Evolutionary conservation across 2,329 filamentous ascomycete species (phyloP).

Genomic region (Gremmenia infestans): DNA sequence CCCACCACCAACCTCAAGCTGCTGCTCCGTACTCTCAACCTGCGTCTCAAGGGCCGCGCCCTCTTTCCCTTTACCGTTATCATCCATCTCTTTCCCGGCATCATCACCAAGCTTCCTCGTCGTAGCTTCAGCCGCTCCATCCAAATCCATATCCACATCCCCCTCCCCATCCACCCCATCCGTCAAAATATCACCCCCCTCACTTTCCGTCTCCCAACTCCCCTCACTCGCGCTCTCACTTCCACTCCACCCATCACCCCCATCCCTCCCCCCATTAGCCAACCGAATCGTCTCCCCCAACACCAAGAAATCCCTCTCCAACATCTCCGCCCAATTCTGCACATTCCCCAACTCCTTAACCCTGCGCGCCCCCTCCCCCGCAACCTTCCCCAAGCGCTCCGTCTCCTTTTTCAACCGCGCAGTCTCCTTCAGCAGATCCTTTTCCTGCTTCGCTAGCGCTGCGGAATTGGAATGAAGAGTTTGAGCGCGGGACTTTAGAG

Average conservation of each 20-base stretch:
- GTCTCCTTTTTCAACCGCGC: constrained; percentile 57
- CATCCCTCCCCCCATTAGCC: constrained; percentile 36
- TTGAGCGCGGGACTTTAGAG: constrained; percentile 62
- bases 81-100: background rate
- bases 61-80: constrained; percentile 9
- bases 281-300: constrained; percentile 60
- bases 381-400: constrained; percentile 58
- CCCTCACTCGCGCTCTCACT: constrained; percentile 36
- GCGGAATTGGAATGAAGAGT: constrained; percentile 65
- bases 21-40: background rate
- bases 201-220: constrained; percentile 14
- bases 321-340: constrained; percentile 83
- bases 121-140: constrained; percentile 10
- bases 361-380: constrained; percentile 55
- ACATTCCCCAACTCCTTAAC: constrained; percentile 77
- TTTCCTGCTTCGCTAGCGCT: constrained; percentile 63
- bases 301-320: constrained; percentile 62
- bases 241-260: constrained; percentile 32
- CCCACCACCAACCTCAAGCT: constrained; percentile 13
- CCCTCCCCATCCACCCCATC: constrained; percentile 3
- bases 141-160: background rate
- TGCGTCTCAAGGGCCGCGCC: constrained; percentile 11
- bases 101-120: constrained; percentile 7
- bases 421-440: constrained; percentile 56
- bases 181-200: constrained; percentile 7